These are phyloP conservation scores for Macroventuria anomochaeta DNA, from an alignment of 2,329 filamentous ascomycete species.

Conservation along the genomic window DNA sequence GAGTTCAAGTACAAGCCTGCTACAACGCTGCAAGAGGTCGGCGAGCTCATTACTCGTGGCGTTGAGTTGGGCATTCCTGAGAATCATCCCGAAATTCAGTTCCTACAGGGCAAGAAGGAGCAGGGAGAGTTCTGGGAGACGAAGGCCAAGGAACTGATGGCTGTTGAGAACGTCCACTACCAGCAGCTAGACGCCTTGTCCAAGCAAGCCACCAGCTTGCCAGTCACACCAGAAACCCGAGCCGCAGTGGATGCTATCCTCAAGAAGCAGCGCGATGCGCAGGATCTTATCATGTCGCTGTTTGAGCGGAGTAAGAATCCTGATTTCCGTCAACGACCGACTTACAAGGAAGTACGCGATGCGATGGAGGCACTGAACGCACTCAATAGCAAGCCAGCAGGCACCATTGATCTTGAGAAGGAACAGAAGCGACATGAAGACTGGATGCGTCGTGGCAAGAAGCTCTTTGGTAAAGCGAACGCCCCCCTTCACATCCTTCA, in stretches of 20 bases:
- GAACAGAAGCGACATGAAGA: constrained; percentile 96
- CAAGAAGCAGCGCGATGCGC: constrained; percentile 93
- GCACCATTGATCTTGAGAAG: constrained; percentile 90
- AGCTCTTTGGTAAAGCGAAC: constrained; percentile 97
- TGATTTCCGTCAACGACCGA: constrained; percentile 80
- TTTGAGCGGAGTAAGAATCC: constrained; percentile 77
- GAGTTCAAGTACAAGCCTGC: constrained; percentile 65
- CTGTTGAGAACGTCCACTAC: constrained; percentile 90
- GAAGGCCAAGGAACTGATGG: constrained; percentile 90
- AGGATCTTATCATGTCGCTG: constrained; percentile 83
- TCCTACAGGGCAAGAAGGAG: constrained; percentile 76
- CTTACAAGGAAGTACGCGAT: constrained; percentile 87
- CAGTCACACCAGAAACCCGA: constrained; percentile 82
- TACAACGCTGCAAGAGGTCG: constrained; percentile 78
- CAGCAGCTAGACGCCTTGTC: constrained; percentile 92
- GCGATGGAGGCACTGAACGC: constrained; percentile 87
- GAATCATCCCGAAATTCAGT: constrained; percentile 79
- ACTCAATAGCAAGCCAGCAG: constrained; percentile 88
- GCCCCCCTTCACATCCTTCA: constrained; percentile 95
- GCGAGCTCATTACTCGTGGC: constrained; percentile 78
- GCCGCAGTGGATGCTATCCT: constrained; percentile 87
- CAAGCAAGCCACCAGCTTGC: constrained; percentile 77
- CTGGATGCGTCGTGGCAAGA: constrained; percentile 99
- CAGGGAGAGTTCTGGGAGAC: constrained; percentile 88
- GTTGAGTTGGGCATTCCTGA: constrained; percentile 77